These are phyloP conservation scores for Solanum etuberosum DNA, from an alignment of 257 asterid species.

Conservation along the genomic window DNA sequence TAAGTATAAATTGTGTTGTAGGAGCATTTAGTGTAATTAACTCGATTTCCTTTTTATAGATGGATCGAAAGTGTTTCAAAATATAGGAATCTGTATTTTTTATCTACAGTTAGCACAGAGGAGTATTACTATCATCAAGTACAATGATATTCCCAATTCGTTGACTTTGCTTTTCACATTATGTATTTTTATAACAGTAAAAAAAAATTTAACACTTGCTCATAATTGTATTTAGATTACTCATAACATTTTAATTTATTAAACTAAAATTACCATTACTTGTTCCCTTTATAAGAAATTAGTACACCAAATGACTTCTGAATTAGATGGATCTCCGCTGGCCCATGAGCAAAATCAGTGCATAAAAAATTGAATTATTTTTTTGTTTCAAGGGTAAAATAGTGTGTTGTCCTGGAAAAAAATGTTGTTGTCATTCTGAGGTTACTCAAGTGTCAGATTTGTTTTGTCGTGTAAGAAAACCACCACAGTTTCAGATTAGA, in stretches of 20 bases:
- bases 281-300: neutral
- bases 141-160: neutral
- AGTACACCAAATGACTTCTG: neutral
- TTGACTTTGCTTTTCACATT: neutral
- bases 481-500: neutral
- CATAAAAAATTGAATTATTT: neutral
- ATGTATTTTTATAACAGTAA: neutral
- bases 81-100: neutral
- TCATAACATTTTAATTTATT: neutral
- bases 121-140: neutral
- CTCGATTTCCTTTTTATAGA: neutral
- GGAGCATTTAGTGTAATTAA: neutral
- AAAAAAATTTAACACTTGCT: neutral
- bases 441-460: neutral
- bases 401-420: neutral
- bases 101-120: neutral
- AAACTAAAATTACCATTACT: neutral
- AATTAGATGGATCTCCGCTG: neutral
- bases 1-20: neutral
- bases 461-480: constrained; percentile 3
- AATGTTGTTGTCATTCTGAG: neutral
- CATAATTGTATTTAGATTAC: neutral
- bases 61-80: neutral
- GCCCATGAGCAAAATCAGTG: neutral
- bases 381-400: neutral